Percentiles rank a stretch among this genome's conserved stretches.
Evolutionary conservation across 2,329 filamentous ascomycete genomes (phyloP).

Genomic region (Colletotrichum tofieldiae): DNA sequence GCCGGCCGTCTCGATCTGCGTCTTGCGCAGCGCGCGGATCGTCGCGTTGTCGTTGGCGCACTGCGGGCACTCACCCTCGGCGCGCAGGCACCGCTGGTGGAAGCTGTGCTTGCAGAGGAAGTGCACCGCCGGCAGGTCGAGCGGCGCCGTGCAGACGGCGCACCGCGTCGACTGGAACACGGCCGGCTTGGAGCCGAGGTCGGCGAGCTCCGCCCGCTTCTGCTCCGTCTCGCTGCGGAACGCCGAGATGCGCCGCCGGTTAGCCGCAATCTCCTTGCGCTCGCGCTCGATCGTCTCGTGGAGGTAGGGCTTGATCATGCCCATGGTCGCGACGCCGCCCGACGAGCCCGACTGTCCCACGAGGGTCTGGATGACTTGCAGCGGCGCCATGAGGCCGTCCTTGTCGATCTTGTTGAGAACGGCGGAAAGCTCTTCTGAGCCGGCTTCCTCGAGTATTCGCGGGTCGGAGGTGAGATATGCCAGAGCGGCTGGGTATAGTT

Average conservation of each 20-base stretch:
- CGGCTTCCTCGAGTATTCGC: conserved; percentile 86
- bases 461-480: conserved; percentile 93
- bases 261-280: conserved; percentile 85
- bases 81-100: conserved; percentile 87
- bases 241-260: conserved; percentile 85
- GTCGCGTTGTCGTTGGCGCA: conserved; percentile 90
- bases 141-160: conserved; percentile 81
- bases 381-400: conserved; percentile 92
- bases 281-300: conserved; percentile 91
- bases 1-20: conserved; percentile 88
- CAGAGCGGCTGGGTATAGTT: conserved; percentile 92
- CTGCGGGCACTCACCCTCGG: conserved; percentile 81
- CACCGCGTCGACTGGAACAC: conserved; percentile 95
- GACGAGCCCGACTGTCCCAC: conserved; percentile 67
- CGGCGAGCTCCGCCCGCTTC: conserved; percentile 84
- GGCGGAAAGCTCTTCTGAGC: conserved; percentile 82
- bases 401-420: conserved; percentile 90
- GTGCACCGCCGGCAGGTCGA: conserved; percentile 93
- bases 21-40: conserved; percentile 87
- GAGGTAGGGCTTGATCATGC: conserved; percentile 95
- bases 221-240: conserved; percentile 88
- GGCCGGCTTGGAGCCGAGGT: conserved; percentile 83
- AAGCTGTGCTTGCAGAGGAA: conserved; percentile 98
- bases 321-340: conserved; percentile 89
- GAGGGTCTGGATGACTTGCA: conserved; percentile 96